phyloP scores from a whole-genome alignment of 202 grass and related monocot genomes.

The Hordeum pubiflorum region DNA sequence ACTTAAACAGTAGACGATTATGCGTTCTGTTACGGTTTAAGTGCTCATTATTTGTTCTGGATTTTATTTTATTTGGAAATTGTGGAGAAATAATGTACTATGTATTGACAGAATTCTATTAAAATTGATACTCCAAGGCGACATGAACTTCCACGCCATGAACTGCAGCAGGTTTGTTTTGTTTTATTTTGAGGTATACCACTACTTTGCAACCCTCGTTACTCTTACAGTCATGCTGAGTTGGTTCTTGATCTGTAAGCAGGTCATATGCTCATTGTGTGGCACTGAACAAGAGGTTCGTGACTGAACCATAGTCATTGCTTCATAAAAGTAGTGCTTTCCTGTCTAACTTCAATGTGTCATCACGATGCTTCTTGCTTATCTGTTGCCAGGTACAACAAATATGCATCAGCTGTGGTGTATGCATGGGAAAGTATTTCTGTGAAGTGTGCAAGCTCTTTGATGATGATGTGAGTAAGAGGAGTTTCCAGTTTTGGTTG shows the following conservation, averaged over 20 bases:
- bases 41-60: not conserved
- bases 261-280: conserved; percentile 84
- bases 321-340: not conserved
- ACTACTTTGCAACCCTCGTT: not conserved
- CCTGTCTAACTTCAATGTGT: not conserved
- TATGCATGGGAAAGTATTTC: conserved; percentile 86
- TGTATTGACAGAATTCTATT: conserved; percentile 63
- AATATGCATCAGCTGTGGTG: conserved; percentile 70
- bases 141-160: conserved; percentile 79
- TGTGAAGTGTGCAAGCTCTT: conserved; percentile 90
- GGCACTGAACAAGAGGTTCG: conserved; percentile 79
- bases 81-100: not conserved
- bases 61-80: not conserved
- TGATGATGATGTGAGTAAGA: conserved; percentile 85
- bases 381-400: conserved; percentile 50
- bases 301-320: not conserved
- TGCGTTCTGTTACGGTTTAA: not conserved
- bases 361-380: conserved; percentile 17
- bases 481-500: not conserved
- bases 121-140: conserved; percentile 35
- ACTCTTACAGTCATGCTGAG: not conserved
- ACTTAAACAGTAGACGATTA: not conserved
- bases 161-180: conserved; percentile 42
- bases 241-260: not conserved
- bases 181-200: not conserved